These are phyloP conservation scores for Serendipita sp. DNA, from an alignment of 768 basidiomycete genomes.

Conservation along the genomic window DNA sequence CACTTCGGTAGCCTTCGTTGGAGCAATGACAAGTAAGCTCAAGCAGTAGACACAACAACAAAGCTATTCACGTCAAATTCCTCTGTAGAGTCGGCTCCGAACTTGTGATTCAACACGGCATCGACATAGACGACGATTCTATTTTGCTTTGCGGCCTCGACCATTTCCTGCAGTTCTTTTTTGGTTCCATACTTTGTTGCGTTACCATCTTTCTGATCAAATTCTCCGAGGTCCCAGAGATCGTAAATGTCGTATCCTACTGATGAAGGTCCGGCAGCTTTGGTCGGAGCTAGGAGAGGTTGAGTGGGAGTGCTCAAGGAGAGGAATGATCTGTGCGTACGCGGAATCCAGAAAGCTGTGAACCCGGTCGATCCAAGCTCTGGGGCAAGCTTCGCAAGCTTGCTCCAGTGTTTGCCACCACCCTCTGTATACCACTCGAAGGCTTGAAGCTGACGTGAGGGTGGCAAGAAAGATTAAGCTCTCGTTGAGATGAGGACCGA, in stretches of 20 bases:
- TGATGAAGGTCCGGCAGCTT: constrained; percentile 6
- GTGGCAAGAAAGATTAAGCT: not conserved
- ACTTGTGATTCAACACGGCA: constrained; percentile 23
- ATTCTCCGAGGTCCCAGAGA: constrained; percentile 14
- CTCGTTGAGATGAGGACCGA: not conserved
- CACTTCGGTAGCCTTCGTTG: constrained; percentile 6
- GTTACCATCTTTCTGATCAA: constrained; percentile 10
- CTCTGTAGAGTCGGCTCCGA: constrained; percentile 24
- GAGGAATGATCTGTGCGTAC: constrained; percentile 2
- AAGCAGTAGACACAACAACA: constrained; percentile 19
- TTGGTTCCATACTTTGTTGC: constrained; percentile 26
- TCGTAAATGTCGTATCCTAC: constrained; percentile 14
- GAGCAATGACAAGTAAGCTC: constrained; percentile 1
- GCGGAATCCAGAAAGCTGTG: constrained; percentile 9
- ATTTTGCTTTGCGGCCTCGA: constrained; percentile 20
- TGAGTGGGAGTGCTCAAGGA: not conserved
- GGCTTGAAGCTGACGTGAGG: constrained; percentile 7
- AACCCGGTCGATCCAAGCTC: constrained; percentile 7
- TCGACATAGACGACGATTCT: constrained; percentile 24
- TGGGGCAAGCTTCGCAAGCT: constrained; percentile 1
- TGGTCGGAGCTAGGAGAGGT: constrained; percentile 6
- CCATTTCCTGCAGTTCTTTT: constrained; percentile 22
- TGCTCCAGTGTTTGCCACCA: constrained; percentile 10
- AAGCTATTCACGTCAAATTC: constrained; percentile 22
- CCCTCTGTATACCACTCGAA: constrained; percentile 12